Evolutionary conservation across 2,329 filamentous ascomycete genomes (phyloP).

Genomic region (Periconia sp.): DNA sequence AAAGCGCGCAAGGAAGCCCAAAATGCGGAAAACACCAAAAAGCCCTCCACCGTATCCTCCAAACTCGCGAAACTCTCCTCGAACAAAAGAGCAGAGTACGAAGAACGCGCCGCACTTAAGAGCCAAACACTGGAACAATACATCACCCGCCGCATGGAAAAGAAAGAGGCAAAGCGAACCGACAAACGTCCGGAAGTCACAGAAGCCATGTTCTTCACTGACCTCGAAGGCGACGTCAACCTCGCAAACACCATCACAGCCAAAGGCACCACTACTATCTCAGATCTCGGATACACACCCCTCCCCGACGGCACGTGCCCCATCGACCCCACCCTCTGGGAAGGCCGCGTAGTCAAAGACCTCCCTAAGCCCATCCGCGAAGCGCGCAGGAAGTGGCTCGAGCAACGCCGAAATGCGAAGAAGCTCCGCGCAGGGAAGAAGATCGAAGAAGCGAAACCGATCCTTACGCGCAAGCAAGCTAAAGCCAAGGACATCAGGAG

Average conservation of each 20-base stretch:
- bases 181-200: background rate
- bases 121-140: conserved; percentile 46
- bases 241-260: background rate
- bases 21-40: conserved; percentile 11
- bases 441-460: background rate
- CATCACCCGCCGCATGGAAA: conserved; percentile 39
- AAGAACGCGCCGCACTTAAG: conserved; percentile 44
- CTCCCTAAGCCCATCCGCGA: conserved; percentile 1
- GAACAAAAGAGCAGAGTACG: conserved; percentile 38
- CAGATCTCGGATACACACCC: background rate
- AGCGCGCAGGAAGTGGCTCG: conserved; percentile 2
- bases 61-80: conserved; percentile 36
- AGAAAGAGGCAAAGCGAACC: conserved; percentile 32
- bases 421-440: background rate
- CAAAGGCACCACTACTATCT: background rate
- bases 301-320: conserved; percentile 6
- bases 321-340: conserved; percentile 11
- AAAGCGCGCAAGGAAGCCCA: no score
- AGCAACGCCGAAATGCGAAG: conserved; percentile 13
- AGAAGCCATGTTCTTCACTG: conserved; percentile 2
- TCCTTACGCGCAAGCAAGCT: background rate
- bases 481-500: background rate
- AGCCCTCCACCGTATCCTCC: conserved; percentile 18
- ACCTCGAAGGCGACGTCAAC: conserved; percentile 4
- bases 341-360: conserved; percentile 2